A percentile compares a stretch with the other conserved stretches of the same genome.
Evolutionary conservation across 345 rosid genomes (phyloP).

Genomic region (Heritiera fomes): DNA sequence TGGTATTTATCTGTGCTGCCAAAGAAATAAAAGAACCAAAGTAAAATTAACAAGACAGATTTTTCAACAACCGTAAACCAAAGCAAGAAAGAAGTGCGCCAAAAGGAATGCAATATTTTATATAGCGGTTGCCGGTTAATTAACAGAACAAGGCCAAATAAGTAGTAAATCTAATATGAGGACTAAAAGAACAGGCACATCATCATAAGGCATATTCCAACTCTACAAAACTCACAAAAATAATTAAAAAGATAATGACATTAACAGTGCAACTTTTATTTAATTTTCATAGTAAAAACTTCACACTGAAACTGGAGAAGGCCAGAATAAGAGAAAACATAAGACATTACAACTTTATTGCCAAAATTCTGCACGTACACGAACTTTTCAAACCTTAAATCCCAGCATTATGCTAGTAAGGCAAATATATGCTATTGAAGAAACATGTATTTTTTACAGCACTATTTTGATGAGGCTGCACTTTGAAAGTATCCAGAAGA

Average conservation of each 20-base stretch:
- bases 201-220: not conserved
- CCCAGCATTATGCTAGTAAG: not conserved
- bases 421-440: slow-evolving; percentile 6
- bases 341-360: not conserved
- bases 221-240: not conserved
- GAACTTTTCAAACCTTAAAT: slow-evolving; percentile 5
- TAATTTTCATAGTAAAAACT: not conserved
- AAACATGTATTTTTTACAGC: slow-evolving; percentile 12
- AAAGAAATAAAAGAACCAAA: slow-evolving; percentile 39
- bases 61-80: slow-evolving; percentile 6
- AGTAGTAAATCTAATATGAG: not conserved
- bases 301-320: slow-evolving; percentile 6
- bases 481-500: slow-evolving; percentile 8
- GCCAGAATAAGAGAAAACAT: not conserved
- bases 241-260: not conserved
- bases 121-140: not conserved
- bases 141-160: not conserved
- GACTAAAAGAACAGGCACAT: not conserved
- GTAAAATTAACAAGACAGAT: slow-evolving; percentile 32
- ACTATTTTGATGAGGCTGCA: not conserved
- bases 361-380: not conserved
- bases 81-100: slow-evolving; percentile 6
- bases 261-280: not conserved
- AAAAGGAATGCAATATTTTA: not conserved
- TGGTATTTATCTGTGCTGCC: slow-evolving; percentile 90